A percentile compares a stretch with the other conserved stretches of the same genome.
Evolutionary conservation across 2,329 filamentous ascomycete species (phyloP).

Genomic region (Hypoxylon sp.): DNA sequence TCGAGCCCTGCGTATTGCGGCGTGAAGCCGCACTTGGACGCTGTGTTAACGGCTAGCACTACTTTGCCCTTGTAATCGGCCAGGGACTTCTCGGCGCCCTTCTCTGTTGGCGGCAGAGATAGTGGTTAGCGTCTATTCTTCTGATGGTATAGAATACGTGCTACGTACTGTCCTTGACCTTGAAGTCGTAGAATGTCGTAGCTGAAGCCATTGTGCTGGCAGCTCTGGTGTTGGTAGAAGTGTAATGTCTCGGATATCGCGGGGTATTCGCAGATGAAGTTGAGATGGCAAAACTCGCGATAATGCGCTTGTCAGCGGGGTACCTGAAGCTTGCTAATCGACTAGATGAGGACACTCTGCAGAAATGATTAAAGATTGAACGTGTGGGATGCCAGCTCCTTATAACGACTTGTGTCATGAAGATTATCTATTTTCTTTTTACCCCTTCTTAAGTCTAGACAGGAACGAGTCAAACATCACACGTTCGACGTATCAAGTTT

Average conservation of each 20-base stretch:
- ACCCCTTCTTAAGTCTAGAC: not conserved
- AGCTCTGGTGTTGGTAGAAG: slow-evolving; percentile 25
- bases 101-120: slow-evolving; percentile 64
- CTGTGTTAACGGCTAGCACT: slow-evolving; percentile 95
- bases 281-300: slow-evolving; percentile 36
- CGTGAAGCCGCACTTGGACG: slow-evolving; percentile 98
- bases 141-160: not conserved
- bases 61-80: slow-evolving; percentile 87
- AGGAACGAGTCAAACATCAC: not conserved
- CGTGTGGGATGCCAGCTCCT: slow-evolving; percentile 32
- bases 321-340: slow-evolving; percentile 39
- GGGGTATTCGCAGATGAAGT: slow-evolving; percentile 29
- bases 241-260: slow-evolving; percentile 13
- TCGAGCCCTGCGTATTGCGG: slow-evolving; percentile 94
- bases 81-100: slow-evolving; percentile 79
- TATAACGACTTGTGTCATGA: slow-evolving; percentile 33
- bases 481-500: slow-evolving; percentile 33
- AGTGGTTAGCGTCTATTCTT: slow-evolving; percentile 33
- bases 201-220: slow-evolving; percentile 72
- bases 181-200: slow-evolving; percentile 85
- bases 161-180: slow-evolving; percentile 80
- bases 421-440: slow-evolving; percentile 9
- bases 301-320: slow-evolving; percentile 44
- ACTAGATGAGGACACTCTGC: slow-evolving; percentile 30
- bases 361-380: slow-evolving; percentile 22